Evolutionary conservation across 805 yeast genomes (phyloP).

Genomic region (Pichia ethanolica): DNA sequence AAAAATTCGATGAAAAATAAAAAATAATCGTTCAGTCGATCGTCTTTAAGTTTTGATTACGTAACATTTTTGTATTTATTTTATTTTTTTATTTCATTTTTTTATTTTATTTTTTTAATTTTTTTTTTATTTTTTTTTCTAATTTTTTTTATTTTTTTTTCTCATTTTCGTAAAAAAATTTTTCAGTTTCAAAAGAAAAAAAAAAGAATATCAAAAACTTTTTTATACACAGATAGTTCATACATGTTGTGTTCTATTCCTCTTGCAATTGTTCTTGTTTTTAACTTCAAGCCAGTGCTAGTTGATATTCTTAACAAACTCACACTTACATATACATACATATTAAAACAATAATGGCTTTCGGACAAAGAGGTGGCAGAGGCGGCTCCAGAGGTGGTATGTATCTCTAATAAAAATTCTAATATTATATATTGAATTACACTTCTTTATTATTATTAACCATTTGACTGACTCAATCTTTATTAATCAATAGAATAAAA

Average conservation of each 20-base stretch:
- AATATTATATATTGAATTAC: too few species aligned
- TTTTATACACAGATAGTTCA: too few species aligned
- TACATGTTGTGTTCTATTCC: too few species aligned
- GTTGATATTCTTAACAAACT: neutral
- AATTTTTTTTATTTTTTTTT: neutral
- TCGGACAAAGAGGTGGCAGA: conserved; percentile 37
- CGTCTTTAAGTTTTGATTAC: neutral
- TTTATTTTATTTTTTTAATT: conserved; percentile 3
- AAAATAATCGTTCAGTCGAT: too few species aligned
- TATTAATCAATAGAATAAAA: too few species aligned
- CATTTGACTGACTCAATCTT: too few species aligned
- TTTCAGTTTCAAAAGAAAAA: neutral
- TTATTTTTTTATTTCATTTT: too few species aligned
- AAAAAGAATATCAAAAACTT: neutral
- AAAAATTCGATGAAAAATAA: too few species aligned
- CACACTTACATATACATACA: neutral
- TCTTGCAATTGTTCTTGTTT: neutral
- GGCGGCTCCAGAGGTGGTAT: conserved; percentile 43
- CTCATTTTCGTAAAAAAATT: neutral
- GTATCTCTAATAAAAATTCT: too few species aligned
- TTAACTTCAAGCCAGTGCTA: neutral
- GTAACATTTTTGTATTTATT: conserved; percentile 1
- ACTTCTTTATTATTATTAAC: too few species aligned
- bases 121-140: too few species aligned
- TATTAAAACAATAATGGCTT: conserved; percentile 47